Conservation (phyloP, 164 flowering plant species). For the Liriodendron chinense region DNA sequence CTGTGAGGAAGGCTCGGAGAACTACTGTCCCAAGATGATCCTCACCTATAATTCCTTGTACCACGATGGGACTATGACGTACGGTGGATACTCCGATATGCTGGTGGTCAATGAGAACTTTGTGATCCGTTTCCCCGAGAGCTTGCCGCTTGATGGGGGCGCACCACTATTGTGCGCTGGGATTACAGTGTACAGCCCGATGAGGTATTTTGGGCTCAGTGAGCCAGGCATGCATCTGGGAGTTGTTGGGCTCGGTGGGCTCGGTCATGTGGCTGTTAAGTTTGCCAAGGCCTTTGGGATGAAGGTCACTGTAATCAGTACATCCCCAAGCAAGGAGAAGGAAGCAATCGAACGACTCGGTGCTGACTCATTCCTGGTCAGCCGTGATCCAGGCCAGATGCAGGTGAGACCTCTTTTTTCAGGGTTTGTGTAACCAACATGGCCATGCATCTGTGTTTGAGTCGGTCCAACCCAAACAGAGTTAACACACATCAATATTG, state of each 20-base stretch:
- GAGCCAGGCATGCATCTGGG: conserved; percentile 20
- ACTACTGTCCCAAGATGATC: conserved; percentile 32
- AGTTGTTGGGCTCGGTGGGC: conserved; percentile 20
- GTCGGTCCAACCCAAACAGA: too few species aligned
- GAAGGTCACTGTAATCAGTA: conserved; percentile 40
- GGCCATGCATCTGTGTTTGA: too few species aligned
- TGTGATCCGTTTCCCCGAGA: conserved; percentile 19
- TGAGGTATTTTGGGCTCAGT: conserved; percentile 16
- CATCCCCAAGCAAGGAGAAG: conserved; percentile 32
- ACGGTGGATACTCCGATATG: conserved; percentile 24
- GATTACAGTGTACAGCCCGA: conserved; percentile 30
- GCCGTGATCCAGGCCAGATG: too few species aligned
- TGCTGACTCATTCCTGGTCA: too few species aligned
- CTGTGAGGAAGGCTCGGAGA: conserved; percentile 29
- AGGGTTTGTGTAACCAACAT: too few species aligned
- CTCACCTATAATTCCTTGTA: conserved; percentile 11
- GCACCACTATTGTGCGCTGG: conserved; percentile 31
- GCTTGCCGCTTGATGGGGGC: conserved; percentile 20
- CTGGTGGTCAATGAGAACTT: conserved; percentile 19
- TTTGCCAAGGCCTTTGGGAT: conserved; percentile 22
- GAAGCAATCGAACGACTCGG: conserved; percentile 33
- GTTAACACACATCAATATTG: too few species aligned
- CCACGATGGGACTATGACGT: conserved; percentile 15
- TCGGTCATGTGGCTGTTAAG: conserved; percentile 22
- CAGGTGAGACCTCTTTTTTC: too few species aligned